Evolutionary conservation across 2,329 filamentous ascomycete species (phyloP).

Genomic region (Aspergillus quadricinctus): DNA sequence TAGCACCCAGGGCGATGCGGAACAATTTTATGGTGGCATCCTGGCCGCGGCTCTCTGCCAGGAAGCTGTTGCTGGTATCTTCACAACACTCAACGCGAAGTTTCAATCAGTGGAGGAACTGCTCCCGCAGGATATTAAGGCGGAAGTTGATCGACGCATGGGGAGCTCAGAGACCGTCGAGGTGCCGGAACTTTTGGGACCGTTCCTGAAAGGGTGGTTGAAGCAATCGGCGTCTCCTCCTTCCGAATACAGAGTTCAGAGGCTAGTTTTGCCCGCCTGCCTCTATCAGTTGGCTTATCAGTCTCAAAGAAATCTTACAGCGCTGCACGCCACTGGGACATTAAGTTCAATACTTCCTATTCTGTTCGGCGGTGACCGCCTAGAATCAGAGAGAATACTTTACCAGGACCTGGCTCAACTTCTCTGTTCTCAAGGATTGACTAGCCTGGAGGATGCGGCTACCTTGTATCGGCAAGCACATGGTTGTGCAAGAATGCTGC

Average conservation of each 20-base stretch:
- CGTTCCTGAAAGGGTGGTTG: constrained; percentile 48
- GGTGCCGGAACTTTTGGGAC: constrained; percentile 36
- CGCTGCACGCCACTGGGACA: constrained; percentile 68
- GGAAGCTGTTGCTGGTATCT: constrained; percentile 66
- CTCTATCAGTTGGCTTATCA: constrained; percentile 55
- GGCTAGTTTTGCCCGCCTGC: constrained; percentile 61
- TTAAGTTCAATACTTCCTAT: constrained; percentile 62
- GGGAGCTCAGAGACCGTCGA: constrained; percentile 41
- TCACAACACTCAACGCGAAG: constrained; percentile 41
- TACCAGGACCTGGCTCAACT: constrained; percentile 63
- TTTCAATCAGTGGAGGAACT: constrained; percentile 13
- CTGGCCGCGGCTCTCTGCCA: constrained; percentile 78
- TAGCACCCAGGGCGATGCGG: constrained; percentile 50
- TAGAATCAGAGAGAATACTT: constrained; percentile 52
- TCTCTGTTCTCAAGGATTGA: constrained; percentile 72
- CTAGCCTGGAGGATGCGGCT: constrained; percentile 75
- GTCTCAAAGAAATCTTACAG: constrained; percentile 65
- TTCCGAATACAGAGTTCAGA: constrained; percentile 26
- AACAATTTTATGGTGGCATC: constrained; percentile 79
- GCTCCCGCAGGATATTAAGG: constrained; percentile 21
- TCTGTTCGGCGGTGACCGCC: constrained; percentile 56
- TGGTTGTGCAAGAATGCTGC: constrained; percentile 50
- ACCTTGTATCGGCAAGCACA: constrained; percentile 62
- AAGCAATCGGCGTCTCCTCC: constrained; percentile 55
- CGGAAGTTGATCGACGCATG: constrained; percentile 33